A percentile compares a stretch with the other conserved stretches of the same genome.
Conservation (phyloP, 2,329 filamentous ascomycete genomes). For the Fusarium sarcochroum region DNA sequence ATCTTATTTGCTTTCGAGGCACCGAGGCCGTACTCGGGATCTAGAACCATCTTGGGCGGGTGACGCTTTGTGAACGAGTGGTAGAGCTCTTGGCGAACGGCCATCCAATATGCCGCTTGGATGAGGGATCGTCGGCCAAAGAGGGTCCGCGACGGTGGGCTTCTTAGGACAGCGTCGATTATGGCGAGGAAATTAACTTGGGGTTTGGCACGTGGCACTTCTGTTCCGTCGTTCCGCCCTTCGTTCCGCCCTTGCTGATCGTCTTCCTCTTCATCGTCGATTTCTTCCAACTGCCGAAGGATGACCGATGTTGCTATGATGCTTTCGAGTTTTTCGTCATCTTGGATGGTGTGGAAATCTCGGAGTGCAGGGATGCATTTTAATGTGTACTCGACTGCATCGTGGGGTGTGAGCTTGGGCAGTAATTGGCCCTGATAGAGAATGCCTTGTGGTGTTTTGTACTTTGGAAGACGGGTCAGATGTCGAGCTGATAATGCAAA, state of each 20-base stretch:
- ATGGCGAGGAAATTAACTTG: constrained; percentile 59
- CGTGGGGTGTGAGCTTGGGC: constrained; percentile 53
- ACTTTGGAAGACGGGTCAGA: constrained; percentile 56
- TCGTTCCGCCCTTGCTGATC: constrained; percentile 16
- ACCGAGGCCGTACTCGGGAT: constrained; percentile 52
- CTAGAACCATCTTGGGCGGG: constrained; percentile 55
- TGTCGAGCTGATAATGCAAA: constrained; percentile 58
- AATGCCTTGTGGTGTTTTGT: constrained; percentile 54
- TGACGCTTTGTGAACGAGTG: constrained; percentile 58
- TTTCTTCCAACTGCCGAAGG: constrained; percentile 58
- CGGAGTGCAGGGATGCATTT: constrained; percentile 58
- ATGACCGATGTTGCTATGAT: constrained; percentile 59
- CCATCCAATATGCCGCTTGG: constrained; percentile 60
- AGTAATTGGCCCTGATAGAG: constrained; percentile 57
- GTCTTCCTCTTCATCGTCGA: constrained; percentile 56
- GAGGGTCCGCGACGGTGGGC: constrained; percentile 55
- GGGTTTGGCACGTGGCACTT: constrained; percentile 29
- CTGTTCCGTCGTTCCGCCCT: background rate
- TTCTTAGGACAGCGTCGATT: constrained; percentile 57
- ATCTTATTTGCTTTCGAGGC: constrained; percentile 57
- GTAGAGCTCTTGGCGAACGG: constrained; percentile 58
- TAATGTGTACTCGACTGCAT: constrained; percentile 58
- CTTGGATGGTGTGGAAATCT: constrained; percentile 54
- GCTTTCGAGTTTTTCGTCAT: constrained; percentile 58
- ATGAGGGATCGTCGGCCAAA: constrained; percentile 55